Base-by-base conservation (phyloP, 2,329 filamentous ascomycete genomes). In the Sordariomycetes sp. region DNA sequence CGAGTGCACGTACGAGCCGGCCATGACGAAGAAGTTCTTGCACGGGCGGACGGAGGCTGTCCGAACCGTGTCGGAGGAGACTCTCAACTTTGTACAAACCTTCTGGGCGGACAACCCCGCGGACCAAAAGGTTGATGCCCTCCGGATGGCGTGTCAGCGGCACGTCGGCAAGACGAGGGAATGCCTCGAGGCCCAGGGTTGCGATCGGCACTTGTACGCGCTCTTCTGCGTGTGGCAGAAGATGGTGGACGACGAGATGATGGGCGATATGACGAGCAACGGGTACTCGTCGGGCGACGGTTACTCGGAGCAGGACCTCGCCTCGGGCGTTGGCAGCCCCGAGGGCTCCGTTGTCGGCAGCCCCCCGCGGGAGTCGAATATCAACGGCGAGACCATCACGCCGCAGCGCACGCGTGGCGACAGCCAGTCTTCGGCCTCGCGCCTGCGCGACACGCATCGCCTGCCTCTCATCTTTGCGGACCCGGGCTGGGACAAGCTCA, bases 31-130 rank as follows among this genome's bases (percentile, higher is more conserved):
- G 71, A 78, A 88, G 60, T 99, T 84, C 73, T 83, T 95, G 60
- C 94, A 97, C 69, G 94, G 94, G 12, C 88, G 94, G 53, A 99
- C 94, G 0, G 94, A 99, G 73, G 93, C 94, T 4, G 88, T 99
- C 62, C 83, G 94, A 53, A 86, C 89, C 0, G 93, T 96, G 1
- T 90, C 91, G 0, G 79, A 85, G 0, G 91, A 95, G 62, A 88
- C 87, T 0, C 81, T 91, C n/a, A 80, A 92, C 57, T 99, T 97
- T 67, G 87, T 97, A 8, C 89, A 89, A 70, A 90, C 87, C 0
- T 97, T 99, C 72, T 99, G 94, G 92, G 91, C 86, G 7, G 93
- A 97, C 61, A 89, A 93, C 59, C 87, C 91, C 0, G 79, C 88
- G 0, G 82, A 88, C 59, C 76, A 86, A 61, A 99, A 99, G 75